Evolutionary conservation across 177 flowering plant species (phyloP), one percentile per base, ranked within the genome.

Genomic region (Vitis hybrid): DNA sequence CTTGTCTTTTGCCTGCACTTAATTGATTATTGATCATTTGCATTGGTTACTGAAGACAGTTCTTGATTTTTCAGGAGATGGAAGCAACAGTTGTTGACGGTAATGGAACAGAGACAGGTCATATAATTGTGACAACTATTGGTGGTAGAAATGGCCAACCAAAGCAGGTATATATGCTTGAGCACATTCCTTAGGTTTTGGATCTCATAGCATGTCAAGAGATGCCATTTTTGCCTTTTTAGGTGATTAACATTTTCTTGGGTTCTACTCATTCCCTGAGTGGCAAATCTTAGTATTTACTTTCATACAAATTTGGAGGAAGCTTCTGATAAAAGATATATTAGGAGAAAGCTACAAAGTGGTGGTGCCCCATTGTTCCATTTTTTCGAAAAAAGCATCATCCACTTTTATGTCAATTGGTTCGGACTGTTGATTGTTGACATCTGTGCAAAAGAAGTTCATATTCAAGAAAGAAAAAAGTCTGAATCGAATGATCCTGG

Each of bases 91-190:
- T 86, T 62, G 84, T 86, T 68, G 82, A 85, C 70, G 88, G 85
- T 14, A 80, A 83, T 76, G 83, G 84, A 0, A 83, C 88, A n/a
- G 88, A 85, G 83, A 72, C 88, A 9, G 88, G 88, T 27, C 88
- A 81, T 74, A 84, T 88, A 67, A 86, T 86, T 64, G 90, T 88
- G 50, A 86, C 90, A 13, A 87, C 90, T 2, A 87, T 85, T 64
- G 90, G 92, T 63, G 89, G 91, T 50, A 81, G 80, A 70, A 86
- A 86, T 76, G 91, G 89, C 57, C 91, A 88, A 71, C 87, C 89
- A 58, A 86, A 88, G 74, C 89, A 84, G 88, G 91, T 88, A 72
- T 24, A n/a, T n/a, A 48, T 54, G n/a, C 56, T 56, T n/a, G 4
- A 62, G 19, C 15, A 21, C 32, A 9, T 1, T 58, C 12, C 32